These are phyloP conservation scores for Serendipita sp. DNA, from an alignment of 1,284 basidiomycete species.

Conservation along the genomic window DNA sequence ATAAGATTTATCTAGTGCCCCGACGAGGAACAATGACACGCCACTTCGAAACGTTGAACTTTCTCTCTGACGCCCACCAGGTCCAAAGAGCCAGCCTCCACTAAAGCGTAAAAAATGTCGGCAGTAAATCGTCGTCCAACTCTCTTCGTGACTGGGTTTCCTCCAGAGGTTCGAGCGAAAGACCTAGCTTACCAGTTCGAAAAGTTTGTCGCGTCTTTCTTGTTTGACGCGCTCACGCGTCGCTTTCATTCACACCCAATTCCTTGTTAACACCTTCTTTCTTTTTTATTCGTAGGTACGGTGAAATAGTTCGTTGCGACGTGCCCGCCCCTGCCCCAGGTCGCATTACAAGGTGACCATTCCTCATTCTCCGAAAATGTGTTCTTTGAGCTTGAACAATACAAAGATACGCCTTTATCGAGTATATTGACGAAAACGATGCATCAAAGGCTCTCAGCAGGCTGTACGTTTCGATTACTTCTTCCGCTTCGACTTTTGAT, in stretches of 20 bases:
- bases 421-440: constrained; percentile 3
- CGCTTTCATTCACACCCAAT: too few species aligned
- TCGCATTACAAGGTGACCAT: background rate
- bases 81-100: too few species aligned
- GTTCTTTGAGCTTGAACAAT: background rate
- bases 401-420: background rate
- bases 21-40: too few species aligned
- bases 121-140: background rate
- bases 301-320: constrained; percentile 4
- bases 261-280: background rate
- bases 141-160: constrained; percentile 2
- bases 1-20: too few species aligned
- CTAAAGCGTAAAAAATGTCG: background rate
- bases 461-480: background rate
- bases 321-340: background rate
- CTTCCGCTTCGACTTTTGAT: background rate
- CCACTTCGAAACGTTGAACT: too few species aligned
- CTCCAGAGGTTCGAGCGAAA: background rate
- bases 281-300: background rate
- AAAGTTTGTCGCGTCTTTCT: background rate
- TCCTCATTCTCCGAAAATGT: background rate
- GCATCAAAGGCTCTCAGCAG: background rate
- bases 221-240: background rate
- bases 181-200: background rate
- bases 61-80: too few species aligned